Evolutionary conservation across 2,329 filamentous ascomycete genomes (phyloP).

Genomic region (Sordariomycetes sp.): DNA sequence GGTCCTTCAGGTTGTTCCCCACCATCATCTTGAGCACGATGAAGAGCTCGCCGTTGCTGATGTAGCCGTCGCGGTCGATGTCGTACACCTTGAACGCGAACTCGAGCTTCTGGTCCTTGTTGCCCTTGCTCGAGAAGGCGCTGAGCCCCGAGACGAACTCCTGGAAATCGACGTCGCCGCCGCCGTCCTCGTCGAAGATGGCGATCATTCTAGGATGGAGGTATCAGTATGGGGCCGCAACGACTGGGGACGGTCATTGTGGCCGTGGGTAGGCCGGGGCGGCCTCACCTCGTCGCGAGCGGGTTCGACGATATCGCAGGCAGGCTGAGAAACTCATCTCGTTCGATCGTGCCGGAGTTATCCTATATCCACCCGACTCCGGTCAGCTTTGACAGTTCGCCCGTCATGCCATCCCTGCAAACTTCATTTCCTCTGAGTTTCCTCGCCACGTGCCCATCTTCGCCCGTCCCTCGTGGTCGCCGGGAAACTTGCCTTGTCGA

Average conservation of each 20-base stretch:
- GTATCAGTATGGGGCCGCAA: not conserved
- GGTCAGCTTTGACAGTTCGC: not conserved
- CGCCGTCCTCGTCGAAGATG: constrained; percentile 97
- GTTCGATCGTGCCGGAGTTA: constrained; percentile 95
- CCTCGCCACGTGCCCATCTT: not conserved
- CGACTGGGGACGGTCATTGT: no score
- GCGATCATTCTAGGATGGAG: constrained; percentile 71
- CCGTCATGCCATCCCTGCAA: not conserved
- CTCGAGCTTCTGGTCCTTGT: constrained; percentile 95
- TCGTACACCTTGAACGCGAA: constrained; percentile 99
- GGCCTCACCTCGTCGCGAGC: constrained; percentile 71
- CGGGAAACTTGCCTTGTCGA: constrained; percentile 66
- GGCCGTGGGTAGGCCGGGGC: not conserved
- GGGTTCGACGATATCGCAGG: constrained; percentile 98
- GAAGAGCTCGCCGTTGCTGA: constrained; percentile 97
- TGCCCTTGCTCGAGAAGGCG: constrained; percentile 94
- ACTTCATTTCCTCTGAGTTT: not conserved
- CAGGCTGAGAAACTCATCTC: constrained; percentile 93
- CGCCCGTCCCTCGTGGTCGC: not conserved
- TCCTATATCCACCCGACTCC: constrained; percentile 45
- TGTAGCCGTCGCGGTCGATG: constrained; percentile 96
- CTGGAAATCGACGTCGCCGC: constrained; percentile 96
- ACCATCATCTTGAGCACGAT: constrained; percentile 99
- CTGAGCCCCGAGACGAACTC: constrained; percentile 94
- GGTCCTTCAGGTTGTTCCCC: constrained; percentile 96